Conservation (phyloP, 2,329 filamentous ascomycete species). For the Cytospora piceicola region DNA sequence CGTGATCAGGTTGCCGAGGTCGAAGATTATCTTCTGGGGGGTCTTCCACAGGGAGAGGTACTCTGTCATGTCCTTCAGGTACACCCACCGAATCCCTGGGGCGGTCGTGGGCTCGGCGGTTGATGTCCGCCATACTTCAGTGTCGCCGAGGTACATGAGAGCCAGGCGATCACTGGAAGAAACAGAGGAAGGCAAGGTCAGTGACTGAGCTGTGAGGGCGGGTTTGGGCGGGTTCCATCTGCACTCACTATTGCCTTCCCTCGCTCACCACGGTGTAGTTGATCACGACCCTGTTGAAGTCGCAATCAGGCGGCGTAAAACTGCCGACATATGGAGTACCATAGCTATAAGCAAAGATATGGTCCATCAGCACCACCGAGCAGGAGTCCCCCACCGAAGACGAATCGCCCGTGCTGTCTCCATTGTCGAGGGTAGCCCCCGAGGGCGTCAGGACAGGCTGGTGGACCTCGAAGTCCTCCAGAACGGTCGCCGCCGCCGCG, state of each 20-base stretch:
- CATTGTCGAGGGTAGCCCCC: constrained; percentile 44
- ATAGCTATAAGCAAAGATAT: constrained; percentile 74
- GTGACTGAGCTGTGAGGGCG: not conserved
- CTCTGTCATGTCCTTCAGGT: constrained; percentile 77
- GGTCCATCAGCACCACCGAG: constrained; percentile 66
- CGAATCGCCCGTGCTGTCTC: constrained; percentile 36
- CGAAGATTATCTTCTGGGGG: constrained; percentile 77
- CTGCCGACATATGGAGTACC: constrained; percentile 73
- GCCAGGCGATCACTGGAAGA: constrained; percentile 65
- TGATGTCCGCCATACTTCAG: constrained; percentile 81
- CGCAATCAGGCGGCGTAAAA: constrained; percentile 69
- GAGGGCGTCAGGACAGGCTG: constrained; percentile 63
- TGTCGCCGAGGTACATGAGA: constrained; percentile 75
- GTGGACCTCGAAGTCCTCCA: constrained; percentile 72
- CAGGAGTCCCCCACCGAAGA: constrained; percentile 43
- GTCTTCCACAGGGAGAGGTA: constrained; percentile 70
- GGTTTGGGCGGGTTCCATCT: not conserved
- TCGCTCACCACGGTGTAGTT: constrained; percentile 74
- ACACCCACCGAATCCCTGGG: constrained; percentile 74
- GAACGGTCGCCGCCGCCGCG: constrained; percentile 39
- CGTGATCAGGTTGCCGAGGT: constrained; percentile 74
- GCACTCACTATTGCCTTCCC: constrained; percentile 65
- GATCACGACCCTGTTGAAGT: constrained; percentile 75
- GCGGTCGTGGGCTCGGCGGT: constrained; percentile 73
- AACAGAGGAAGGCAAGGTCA: not conserved